Evolutionary conservation across 139 green algal genomes (phyloP).

Genomic region (Ostreobium quekettii): DNA sequence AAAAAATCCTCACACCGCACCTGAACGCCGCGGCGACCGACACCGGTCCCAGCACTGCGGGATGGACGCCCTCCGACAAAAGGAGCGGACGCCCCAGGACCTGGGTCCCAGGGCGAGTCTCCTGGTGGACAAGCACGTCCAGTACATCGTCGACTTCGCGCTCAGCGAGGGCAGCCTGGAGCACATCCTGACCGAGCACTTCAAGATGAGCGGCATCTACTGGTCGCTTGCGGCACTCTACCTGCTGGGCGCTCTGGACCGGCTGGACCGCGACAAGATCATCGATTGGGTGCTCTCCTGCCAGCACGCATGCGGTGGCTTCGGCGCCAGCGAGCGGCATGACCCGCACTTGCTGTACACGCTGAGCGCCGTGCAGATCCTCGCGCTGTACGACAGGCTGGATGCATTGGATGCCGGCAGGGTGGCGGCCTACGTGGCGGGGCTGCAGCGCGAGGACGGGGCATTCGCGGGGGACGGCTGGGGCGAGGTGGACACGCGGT

Average conservation of each 20-base stretch:
- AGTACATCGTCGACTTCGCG: constrained; percentile 44
- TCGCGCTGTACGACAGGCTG: constrained; percentile 75
- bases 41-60: no score
- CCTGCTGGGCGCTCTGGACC: constrained; percentile 54
- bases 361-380: constrained; percentile 88
- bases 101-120: constrained; percentile 25
- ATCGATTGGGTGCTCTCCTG: constrained; percentile 60
- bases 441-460: constrained; percentile 57
- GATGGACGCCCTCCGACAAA: constrained; percentile 7
- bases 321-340: constrained; percentile 75
- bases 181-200: constrained; percentile 85
- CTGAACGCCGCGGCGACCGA: no score
- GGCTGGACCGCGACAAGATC: constrained; percentile 54
- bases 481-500: constrained; percentile 95
- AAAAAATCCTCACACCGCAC: no score
- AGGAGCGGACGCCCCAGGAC: constrained; percentile 20
- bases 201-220: constrained; percentile 94
- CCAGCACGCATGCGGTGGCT: constrained; percentile 61
- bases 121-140: constrained; percentile 44
- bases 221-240: constrained; percentile 89
- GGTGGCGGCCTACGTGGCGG: constrained; percentile 41
- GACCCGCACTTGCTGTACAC: constrained; percentile 96
- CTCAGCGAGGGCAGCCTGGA: constrained; percentile 35
- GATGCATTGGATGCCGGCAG: constrained; percentile 61
- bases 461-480: constrained; percentile 91